Conservation (phyloP, 495 filamentous ascomycete genomes). For the Pyronema omphalodes region DNA sequence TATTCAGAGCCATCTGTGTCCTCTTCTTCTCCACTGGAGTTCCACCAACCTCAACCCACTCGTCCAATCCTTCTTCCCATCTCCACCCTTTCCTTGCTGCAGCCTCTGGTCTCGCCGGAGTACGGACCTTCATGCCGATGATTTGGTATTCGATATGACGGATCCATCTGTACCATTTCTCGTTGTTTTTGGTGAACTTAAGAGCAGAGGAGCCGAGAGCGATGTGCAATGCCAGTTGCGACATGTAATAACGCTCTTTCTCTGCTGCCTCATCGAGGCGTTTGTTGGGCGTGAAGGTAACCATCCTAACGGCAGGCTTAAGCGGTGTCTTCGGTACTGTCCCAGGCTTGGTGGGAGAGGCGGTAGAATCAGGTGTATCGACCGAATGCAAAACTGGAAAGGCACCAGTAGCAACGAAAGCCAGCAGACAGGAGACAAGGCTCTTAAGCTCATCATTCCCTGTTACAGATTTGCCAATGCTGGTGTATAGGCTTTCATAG, state of each 20-base stretch:
- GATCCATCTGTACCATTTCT: constrained; percentile 13
- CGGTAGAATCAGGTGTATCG: not conserved
- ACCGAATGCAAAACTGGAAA: not conserved
- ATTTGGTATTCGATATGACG: constrained; percentile 13
- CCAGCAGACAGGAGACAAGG: constrained; percentile 9
- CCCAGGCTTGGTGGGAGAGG: not conserved
- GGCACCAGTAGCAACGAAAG: not conserved
- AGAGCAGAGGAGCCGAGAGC: constrained; percentile 12
- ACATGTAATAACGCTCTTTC: constrained; percentile 12
- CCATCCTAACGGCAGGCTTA: not conserved
- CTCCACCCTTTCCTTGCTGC: constrained; percentile 17
- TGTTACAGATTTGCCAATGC: constrained; percentile 3
- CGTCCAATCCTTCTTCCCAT: constrained; percentile 18
- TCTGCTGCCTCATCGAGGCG: constrained; percentile 5
- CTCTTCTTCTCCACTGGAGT: constrained; percentile 9
- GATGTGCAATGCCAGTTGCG: constrained; percentile 14
- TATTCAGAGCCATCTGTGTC: not conserved
- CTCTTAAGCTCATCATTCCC: not conserved
- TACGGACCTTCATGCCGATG: constrained; percentile 18
- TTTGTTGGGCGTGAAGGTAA: constrained; percentile 18
- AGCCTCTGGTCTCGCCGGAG: constrained; percentile 4
- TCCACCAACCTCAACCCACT: constrained; percentile 20
- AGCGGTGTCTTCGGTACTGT: constrained; percentile 4
- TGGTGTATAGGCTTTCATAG: constrained; percentile 9
- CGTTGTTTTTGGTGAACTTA: constrained; percentile 6